phyloP scores from a whole-genome alignment of 2,329 filamentous ascomycete species.

The Fusarium denticulatum region DNA sequence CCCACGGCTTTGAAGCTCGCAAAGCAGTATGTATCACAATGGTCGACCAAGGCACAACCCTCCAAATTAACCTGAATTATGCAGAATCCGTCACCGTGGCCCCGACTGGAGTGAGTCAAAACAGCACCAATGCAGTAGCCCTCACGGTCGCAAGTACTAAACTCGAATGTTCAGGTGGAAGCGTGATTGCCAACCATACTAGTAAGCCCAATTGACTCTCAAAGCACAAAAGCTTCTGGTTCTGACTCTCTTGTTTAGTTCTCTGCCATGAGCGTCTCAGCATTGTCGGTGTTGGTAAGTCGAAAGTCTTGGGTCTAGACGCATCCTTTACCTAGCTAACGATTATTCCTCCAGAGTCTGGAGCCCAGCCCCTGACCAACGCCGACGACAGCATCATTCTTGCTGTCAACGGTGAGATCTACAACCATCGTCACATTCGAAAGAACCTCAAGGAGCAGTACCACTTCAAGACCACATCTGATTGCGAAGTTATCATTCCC shows the following conservation, averaged over 20 bases:
- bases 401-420: conserved; percentile 99
- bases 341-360: conserved; percentile 72
- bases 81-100: conserved; percentile 90
- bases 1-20: conserved; percentile 91
- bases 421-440: conserved; percentile 96
- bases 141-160: conserved; percentile 41
- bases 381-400: conserved; percentile 88
- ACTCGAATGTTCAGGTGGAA: conserved; percentile 73
- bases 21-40: conserved; percentile 76
- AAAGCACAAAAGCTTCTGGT: neutral
- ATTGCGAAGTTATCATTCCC: conserved; percentile 99
- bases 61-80: conserved; percentile 27
- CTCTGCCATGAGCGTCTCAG: conserved; percentile 97
- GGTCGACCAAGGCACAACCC: neutral
- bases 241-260: conserved; percentile 64
- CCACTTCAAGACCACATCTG: conserved; percentile 98
- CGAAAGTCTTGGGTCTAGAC: conserved; percentile 3
- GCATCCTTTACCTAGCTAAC: conserved; percentile 30
- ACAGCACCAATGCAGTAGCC: neutral
- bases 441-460: conserved; percentile 86
- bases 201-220: conserved; percentile 66
- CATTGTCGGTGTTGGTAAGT: conserved; percentile 94
- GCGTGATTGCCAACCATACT: conserved; percentile 87
- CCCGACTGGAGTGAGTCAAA: conserved; percentile 93
- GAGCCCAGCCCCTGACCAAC: conserved; percentile 94